Conservation (phyloP, 1,139 yeast species). For the Nakaseomyces delphensis region DNA sequence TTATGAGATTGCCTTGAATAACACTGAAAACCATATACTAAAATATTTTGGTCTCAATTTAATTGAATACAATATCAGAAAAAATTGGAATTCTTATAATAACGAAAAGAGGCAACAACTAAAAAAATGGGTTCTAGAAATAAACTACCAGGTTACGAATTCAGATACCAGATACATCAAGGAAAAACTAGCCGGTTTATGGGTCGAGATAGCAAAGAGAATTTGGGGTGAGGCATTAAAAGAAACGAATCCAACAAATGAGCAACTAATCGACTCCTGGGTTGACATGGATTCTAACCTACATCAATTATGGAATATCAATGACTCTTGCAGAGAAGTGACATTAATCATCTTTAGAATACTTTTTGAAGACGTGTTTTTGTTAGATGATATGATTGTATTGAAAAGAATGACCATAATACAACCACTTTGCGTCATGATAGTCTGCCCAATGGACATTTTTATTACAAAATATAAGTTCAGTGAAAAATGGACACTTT, state of each 20-base stretch:
- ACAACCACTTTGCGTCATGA: constrained; percentile 74
- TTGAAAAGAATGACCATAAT: constrained; percentile 69
- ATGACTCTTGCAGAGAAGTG: constrained; percentile 59
- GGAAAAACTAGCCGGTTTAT: constrained; percentile 79
- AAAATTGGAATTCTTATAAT: constrained; percentile 49
- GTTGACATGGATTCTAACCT: constrained; percentile 74
- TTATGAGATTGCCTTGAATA: constrained; percentile 64
- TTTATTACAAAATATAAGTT: constrained; percentile 64
- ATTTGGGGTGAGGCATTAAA: constrained; percentile 66
- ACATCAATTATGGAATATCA: constrained; percentile 63
- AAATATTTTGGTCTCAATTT: constrained; percentile 86
- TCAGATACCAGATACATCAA: constrained; percentile 81
- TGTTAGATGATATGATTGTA: constrained; percentile 86
- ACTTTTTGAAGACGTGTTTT: constrained; percentile 86
- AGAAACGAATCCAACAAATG: constrained; percentile 32
- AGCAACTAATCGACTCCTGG: constrained; percentile 69
- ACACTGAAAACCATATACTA: constrained; percentile 38
- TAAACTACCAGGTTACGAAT: constrained; percentile 50
- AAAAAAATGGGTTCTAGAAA: constrained; percentile 75
- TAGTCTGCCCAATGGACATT: constrained; percentile 63
- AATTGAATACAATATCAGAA: constrained; percentile 60
- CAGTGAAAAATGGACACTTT: constrained; percentile 50
- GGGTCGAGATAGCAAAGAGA: constrained; percentile 92
- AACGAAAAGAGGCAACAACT: constrained; percentile 60
- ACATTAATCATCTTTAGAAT: constrained; percentile 73